Conservation (phyloP, 768 basidiomycete genomes). For the Coprinopsis sp. region DNA sequence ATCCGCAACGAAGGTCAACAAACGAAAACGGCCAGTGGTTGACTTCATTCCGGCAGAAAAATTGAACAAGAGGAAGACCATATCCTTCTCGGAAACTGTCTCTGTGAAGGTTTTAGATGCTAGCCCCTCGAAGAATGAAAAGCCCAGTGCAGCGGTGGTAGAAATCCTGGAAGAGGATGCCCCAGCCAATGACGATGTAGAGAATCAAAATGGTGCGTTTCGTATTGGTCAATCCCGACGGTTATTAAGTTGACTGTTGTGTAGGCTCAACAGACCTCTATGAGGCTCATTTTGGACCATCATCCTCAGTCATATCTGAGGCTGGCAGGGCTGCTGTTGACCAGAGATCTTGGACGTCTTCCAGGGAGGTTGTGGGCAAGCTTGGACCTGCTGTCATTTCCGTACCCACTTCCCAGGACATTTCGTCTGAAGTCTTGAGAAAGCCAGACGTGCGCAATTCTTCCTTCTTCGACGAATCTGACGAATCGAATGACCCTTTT, state of each 20-base stretch:
- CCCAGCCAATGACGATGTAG: slow-evolving; percentile 21
- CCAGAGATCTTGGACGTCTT: slow-evolving; percentile 50
- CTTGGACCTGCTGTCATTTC: slow-evolving; percentile 54
- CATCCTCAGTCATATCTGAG: slow-evolving; percentile 48
- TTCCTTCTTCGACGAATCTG: neutral
- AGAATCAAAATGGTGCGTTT: slow-evolving; percentile 23
- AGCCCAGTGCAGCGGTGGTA: slow-evolving; percentile 11
- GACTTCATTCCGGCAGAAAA: slow-evolving; percentile 49
- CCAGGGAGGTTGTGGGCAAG: slow-evolving; percentile 46
- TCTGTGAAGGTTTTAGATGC: slow-evolving; percentile 5
- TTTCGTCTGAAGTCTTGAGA: slow-evolving; percentile 22
- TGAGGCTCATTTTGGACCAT: slow-evolving; percentile 70
- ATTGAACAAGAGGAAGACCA: slow-evolving; percentile 61
- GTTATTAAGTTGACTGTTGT: slow-evolving; percentile 2
- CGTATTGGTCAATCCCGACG: neutral
- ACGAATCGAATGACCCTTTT: neutral
- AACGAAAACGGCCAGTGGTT: slow-evolving; percentile 45
- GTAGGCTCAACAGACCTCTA: slow-evolving; percentile 41
- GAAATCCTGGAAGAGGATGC: slow-evolving; percentile 16
- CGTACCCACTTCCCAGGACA: slow-evolving; percentile 35
- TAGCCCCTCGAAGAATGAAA: neutral
- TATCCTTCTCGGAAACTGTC: slow-evolving; percentile 27
- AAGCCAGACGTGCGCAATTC: slow-evolving; percentile 26
- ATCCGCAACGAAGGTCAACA: slow-evolving; percentile 69
- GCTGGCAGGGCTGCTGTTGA: slow-evolving; percentile 49